Evolutionary conservation across 257 asterid species (phyloP), one percentile per base, ranked within the genome.

Genomic region (Solanum verrucosum): DNA sequence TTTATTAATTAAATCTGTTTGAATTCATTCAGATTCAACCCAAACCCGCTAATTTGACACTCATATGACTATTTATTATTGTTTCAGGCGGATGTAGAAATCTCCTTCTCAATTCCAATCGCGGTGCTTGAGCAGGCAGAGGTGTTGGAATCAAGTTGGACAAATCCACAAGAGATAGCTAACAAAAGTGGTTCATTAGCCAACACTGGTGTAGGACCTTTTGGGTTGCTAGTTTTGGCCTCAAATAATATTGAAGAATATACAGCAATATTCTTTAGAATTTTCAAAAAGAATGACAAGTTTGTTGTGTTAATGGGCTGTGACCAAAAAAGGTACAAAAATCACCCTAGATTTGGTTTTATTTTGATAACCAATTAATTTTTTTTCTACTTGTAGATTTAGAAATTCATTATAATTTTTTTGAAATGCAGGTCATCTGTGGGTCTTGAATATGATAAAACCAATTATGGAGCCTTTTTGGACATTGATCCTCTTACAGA

Each of bases 301-400:
- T 84, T 79, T 78, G 91, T 90, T 21, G 94, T 91, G 84, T 91
- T 93, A 68, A 91, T 93, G 94, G 92, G 95, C 68, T 90, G 90
- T 84, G 95, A 93, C 81, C 96, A 91, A 86, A 91, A 92, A 92
- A 92, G 93, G 96, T 91, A 86, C 31, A 9, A 59, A 27, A 21
- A 15, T 31, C 8, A 37, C 21, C 40, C n/a, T 60, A 14, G 1
- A 31, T 71, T 16, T 16, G 5, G 14, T 72, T 34, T 73, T 34
- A 34, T 34, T 34, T 9, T 34, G 12, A 20, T 20, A 9, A 20
- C 9, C 12, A 20, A 35, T 73, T 20, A 34, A 73, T 73, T 34
- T 20, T 20, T 49, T 73, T 73, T 35, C 31, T 20, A 4, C 1
- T 35, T 10, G 2, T 74, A 74, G 8, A 35, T 35, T 4, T 35